Base-by-base conservation (phyloP, 495 filamentous ascomycete species). In the Neurospora africana region DNA sequence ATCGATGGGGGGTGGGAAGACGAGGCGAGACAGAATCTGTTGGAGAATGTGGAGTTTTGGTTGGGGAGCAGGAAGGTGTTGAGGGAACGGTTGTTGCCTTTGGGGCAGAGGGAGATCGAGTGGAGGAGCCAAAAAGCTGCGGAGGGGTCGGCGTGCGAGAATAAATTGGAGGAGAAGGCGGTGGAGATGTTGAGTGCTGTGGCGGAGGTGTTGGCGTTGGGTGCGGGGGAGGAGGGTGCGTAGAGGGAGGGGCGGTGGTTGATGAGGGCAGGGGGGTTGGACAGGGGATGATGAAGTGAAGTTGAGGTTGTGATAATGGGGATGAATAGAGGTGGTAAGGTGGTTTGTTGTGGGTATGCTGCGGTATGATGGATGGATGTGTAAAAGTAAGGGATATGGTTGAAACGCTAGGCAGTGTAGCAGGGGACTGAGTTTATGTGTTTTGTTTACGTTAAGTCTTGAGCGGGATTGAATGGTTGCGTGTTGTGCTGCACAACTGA, bases 41-140 rank as follows among this genome's bases (percentile, higher is more conserved):
- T 89, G 76, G 93, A 95, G 78, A 92, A 94, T 75, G 88, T 94
- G 47, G 91, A 95, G 72, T 90, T 87, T 69, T 91, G 92, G 83
- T 79, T 97, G 71, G 83, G 85, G 47, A 85, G 90, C 27, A 83
- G 86, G 68, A 83, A 84, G 72, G 80, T 85, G 41, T 80, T 97
- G 71, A 83, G 91, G 41, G 87, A 90, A 38, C 85, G 91, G 71
- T 85, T 97, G 53, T 83, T 93, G 73, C 89, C 93, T n/a, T 85
- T 89, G 38, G 90, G 83, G 43, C 87, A 89, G 74, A 85, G 90
- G 74, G 94, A 97, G 80, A 82, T 83, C n/a, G 87, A 86, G 72
- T 86, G 90, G 87, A 80, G 84, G 47, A 61, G 83, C 47, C 84
- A 85, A 78, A 78, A 78, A 71, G 74, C 71, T 21, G 40, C 37